Base-by-base conservation (phyloP, 306 rosid species). In the Cucurbita moschata region DNA sequence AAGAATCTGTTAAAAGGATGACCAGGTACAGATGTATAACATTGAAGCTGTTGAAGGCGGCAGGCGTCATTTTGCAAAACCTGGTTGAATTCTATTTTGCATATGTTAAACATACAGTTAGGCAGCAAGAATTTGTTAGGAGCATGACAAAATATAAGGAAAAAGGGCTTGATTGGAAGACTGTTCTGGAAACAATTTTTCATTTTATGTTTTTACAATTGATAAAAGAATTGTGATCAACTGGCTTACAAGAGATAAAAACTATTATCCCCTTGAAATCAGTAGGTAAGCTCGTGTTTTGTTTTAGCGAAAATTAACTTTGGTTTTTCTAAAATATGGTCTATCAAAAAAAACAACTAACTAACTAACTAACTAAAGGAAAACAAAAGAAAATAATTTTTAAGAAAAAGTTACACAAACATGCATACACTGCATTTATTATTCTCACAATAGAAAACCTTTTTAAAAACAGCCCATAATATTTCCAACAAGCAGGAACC, bases 41-140 rank as follows among this genome's bases (percentile, higher is more conserved):
- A 91, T 61, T 89, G 99, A 83, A 94, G 85, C 81, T 94, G 99
- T 80, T 86, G 96, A 83, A 87, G 92, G 50, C 99, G 99, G 80
- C 95, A 87, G 63, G 83, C 89, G 76, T 94, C 99, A 65, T 74
- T 87, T 82, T 94, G 97, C 80, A 87, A 72, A 72, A 72, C 96
- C 88, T 91, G 99, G 83, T 94, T 94, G 68, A 90, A 94, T 83
- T 94, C 99, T 94, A 80, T 73, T 16, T 77, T 78, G 72, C 84
- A 80, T 79, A 76, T 83, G 77, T 75, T 76, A 21, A 73, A 75
- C 51, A 81, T 79, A 80, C 82, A 75, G 78, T 74, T 67, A 72
- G 75, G 77, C 77, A 78, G 65, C 77, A 78, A 79, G 74, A 81
- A 71, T 76, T 78, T 79, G 75, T 57, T 14, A 46, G 71, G 71